A percentile compares a stretch with the other conserved stretches of the same genome.
These are phyloP conservation scores for Hamigera avellanea DNA, from an alignment of 495 filamentous ascomycete genomes.

Conservation along the genomic window DNA sequence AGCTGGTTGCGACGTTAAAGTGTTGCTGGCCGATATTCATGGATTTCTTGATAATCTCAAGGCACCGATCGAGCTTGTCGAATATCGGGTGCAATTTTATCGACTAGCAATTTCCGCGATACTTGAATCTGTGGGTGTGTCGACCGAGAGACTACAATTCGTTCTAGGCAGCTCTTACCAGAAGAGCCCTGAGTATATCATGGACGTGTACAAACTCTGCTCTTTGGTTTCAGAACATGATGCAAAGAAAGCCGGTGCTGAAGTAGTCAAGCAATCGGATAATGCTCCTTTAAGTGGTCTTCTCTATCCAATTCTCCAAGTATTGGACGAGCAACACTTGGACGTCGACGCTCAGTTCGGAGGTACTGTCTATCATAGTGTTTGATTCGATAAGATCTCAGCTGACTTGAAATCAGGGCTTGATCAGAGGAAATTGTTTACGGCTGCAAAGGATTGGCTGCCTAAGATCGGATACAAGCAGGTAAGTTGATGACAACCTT, in stretches of 20 bases:
- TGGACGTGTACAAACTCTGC: constrained; percentile 31
- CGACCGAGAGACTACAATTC: constrained; percentile 68
- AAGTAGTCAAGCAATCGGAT: constrained; percentile 82
- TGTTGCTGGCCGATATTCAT: constrained; percentile 76
- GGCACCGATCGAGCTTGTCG: constrained; percentile 79
- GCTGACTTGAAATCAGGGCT: constrained; percentile 21
- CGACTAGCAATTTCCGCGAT: constrained; percentile 50
- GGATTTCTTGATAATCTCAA: constrained; percentile 76
- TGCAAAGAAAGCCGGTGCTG: constrained; percentile 77
- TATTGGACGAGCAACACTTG: constrained; percentile 83
- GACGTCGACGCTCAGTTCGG: constrained; percentile 69
- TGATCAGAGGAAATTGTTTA: constrained; percentile 88
- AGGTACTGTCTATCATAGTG: constrained; percentile 9
- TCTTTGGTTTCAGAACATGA: constrained; percentile 52
- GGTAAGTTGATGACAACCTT: constrained; percentile 46
- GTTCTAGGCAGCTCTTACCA: constrained; percentile 83
- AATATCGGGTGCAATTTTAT: constrained; percentile 65
- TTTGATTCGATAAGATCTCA: background rate
- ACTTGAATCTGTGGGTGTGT: constrained; percentile 59
- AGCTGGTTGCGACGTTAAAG: constrained; percentile 70
- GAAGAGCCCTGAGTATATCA: constrained; percentile 22
- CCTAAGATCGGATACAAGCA: constrained; percentile 38
- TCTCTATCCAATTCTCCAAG: constrained; percentile 71
- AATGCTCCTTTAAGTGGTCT: constrained; percentile 67
- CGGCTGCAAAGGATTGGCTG: constrained; percentile 50